Conservation (phyloP, 2,329 filamentous ascomycete genomes). For the Metarhizium brunneum region DNA sequence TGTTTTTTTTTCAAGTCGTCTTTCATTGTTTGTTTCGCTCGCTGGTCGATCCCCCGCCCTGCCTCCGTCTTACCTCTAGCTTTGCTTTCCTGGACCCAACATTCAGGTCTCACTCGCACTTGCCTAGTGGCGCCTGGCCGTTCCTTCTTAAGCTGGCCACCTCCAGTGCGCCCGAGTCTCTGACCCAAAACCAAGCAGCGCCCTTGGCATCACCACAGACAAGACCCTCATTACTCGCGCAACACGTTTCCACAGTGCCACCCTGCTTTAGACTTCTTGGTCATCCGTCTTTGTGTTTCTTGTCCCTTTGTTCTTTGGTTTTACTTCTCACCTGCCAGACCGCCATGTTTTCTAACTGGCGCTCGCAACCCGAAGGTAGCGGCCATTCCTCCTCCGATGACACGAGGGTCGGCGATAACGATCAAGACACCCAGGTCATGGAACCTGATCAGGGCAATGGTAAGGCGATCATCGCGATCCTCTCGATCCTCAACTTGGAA, state of each 20-base stretch:
- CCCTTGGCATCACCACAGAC: not conserved
- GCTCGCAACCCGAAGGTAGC: constrained; percentile 32
- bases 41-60: too few relatives aligned
- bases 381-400: constrained; percentile 51
- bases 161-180: not conserved
- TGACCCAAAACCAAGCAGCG: not conserved
- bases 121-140: constrained; percentile 1
- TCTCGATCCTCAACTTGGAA: not conserved
- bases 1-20: too few relatives aligned
- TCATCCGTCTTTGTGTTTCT: constrained; percentile 2
- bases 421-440: constrained; percentile 72
- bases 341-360: constrained; percentile 35
- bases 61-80: too few relatives aligned
- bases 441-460: constrained; percentile 92
- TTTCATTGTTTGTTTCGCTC: too few relatives aligned
- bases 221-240: not conserved
- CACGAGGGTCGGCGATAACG: constrained; percentile 27
- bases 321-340: not conserved
- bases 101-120: not conserved
- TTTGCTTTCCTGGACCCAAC: not conserved
- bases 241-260: not conserved
- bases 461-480: constrained; percentile 31
- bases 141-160: not conserved
- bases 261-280: not conserved
- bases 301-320: constrained; percentile 8